Conservation (phyloP, 805 yeast genomes). For the Kuraishia floccosa region DNA sequence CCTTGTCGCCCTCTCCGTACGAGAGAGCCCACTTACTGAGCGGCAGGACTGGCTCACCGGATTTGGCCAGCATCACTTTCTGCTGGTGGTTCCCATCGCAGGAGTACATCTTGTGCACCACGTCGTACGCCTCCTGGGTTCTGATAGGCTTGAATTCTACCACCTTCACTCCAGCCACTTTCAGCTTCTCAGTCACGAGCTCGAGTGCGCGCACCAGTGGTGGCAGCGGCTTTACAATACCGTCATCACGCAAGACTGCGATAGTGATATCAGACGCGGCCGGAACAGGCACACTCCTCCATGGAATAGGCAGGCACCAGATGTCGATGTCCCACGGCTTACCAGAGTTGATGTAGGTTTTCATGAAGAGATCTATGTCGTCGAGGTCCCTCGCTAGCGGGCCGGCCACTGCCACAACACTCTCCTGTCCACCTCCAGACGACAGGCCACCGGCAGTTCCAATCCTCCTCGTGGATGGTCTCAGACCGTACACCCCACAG, state of each 20-base stretch:
- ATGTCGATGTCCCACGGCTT: slow-evolving; percentile 48
- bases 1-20: slow-evolving; percentile 45
- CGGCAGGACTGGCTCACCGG: slow-evolving; percentile 63
- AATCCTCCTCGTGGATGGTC: slow-evolving; percentile 37
- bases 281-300: slow-evolving; percentile 33
- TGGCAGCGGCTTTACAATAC: slow-evolving; percentile 55
- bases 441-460: slow-evolving; percentile 32
- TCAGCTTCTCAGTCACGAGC: slow-evolving; percentile 39
- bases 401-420: slow-evolving; percentile 55
- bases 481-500: slow-evolving; percentile 36
- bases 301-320: slow-evolving; percentile 34
- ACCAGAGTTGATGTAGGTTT: slow-evolving; percentile 45
- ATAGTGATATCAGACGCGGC: slow-evolving; percentile 36
- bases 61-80: slow-evolving; percentile 33
- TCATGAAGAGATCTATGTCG: slow-evolving; percentile 63
- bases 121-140: slow-evolving; percentile 45
- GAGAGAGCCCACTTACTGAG: slow-evolving; percentile 52
- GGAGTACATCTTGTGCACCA: slow-evolving; percentile 43
- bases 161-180: slow-evolving; percentile 46
- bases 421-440: slow-evolving; percentile 51
- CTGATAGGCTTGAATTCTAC: slow-evolving; percentile 47
- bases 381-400: slow-evolving; percentile 56
- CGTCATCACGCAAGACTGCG: slow-evolving; percentile 56
- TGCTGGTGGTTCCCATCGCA: slow-evolving; percentile 62
- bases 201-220: slow-evolving; percentile 50